Base-by-base conservation (phyloP, 2,329 filamentous ascomycete species). In the Phialophora tarda region DNA sequence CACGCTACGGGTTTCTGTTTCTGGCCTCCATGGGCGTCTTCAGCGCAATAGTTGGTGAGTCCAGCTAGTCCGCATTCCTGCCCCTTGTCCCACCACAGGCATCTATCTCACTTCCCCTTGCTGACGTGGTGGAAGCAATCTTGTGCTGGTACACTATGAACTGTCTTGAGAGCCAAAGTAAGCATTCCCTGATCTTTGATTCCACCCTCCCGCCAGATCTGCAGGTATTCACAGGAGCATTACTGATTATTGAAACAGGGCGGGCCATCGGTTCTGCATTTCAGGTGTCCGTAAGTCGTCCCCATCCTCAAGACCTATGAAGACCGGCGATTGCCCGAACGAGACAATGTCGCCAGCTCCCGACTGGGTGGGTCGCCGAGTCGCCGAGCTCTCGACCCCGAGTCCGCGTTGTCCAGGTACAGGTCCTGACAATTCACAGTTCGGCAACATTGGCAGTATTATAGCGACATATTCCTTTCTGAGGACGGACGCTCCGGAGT, bases 91-190 rank as follows among this genome's bases (percentile, higher is more conserved):
- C 34, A 12, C 34, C 14, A 17, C 14, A 7, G 14, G 4, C 34
- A 41, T 14, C 34, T 5, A 41, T 14, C 34, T 5, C 12, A 17
- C 7, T 41, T 17, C 34, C 21, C 48, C 21, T 23, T 51, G 48
- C 48, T 51, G 48, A 51, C 21, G 3, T 23, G 21, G 5, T 23
- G 17, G 12, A 51, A 51, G 48, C 48, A 14, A 51, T 51, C 48
- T 51, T 51, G 48, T 51, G 48, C 48, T 51, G 48, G 48, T 51
- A 51, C 48, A 51, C 48, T 23, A 51, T 51, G 48, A 51, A 51
- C 21, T 51, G 48, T 54, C 14, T 32, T 21, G 26, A 54, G 24
- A 26, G 14, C 24, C 21, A 54, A n/a, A 21, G 51, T 30, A 54
- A 12, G 51, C 14, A 17, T 41, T 4, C 14, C 34, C 14, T 38